phyloP scores from a whole-genome alignment of 768 basidiomycete genomes.

The Tylopilus sp. region DNA sequence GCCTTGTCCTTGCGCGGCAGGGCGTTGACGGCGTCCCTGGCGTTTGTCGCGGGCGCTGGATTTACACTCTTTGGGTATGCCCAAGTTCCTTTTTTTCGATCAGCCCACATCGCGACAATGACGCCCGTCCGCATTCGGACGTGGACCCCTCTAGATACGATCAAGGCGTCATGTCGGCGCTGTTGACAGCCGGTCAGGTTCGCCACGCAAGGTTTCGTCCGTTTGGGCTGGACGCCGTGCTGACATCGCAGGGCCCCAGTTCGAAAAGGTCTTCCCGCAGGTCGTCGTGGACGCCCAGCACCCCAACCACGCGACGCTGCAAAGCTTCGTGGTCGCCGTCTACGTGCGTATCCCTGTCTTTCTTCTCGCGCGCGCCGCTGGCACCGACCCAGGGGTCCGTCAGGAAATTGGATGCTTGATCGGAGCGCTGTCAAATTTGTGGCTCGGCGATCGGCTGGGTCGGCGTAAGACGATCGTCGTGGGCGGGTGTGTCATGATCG shows the following conservation, averaged over 20 bases:
- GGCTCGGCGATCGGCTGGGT: slow-evolving; percentile 58
- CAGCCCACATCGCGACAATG: too few relatives aligned
- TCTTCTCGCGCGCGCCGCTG: too few relatives aligned
- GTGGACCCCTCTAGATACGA: slow-evolving; percentile 44
- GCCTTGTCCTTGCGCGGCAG: slow-evolving; percentile 30
- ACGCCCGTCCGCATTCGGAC: background rate
- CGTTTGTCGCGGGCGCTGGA: slow-evolving; percentile 56
- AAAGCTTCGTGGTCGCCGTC: slow-evolving; percentile 57
- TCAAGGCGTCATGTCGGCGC: slow-evolving; percentile 69
- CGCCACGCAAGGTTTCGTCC: background rate
- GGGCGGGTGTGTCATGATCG: slow-evolving; percentile 57
- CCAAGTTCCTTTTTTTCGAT: background rate
- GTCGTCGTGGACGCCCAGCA: slow-evolving; percentile 40
- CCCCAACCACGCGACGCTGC: slow-evolving; percentile 48
- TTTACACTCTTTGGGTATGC: slow-evolving; percentile 61
- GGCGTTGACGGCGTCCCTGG: slow-evolving; percentile 45
- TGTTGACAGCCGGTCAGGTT: slow-evolving; percentile 54
- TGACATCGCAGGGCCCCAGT: slow-evolving; percentile 33
- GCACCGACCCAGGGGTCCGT: too few relatives aligned
- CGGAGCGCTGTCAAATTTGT: slow-evolving; percentile 60
- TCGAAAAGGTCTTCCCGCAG: slow-evolving; percentile 56
- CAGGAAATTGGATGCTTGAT: slow-evolving; percentile 65
- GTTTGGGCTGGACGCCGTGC: background rate
- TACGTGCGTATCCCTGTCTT: slow-evolving; percentile 40
- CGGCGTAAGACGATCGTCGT: slow-evolving; percentile 55